Base-by-base conservation (phyloP, 441 rosid genomes). In the Pelargonium citronellum region DNA sequence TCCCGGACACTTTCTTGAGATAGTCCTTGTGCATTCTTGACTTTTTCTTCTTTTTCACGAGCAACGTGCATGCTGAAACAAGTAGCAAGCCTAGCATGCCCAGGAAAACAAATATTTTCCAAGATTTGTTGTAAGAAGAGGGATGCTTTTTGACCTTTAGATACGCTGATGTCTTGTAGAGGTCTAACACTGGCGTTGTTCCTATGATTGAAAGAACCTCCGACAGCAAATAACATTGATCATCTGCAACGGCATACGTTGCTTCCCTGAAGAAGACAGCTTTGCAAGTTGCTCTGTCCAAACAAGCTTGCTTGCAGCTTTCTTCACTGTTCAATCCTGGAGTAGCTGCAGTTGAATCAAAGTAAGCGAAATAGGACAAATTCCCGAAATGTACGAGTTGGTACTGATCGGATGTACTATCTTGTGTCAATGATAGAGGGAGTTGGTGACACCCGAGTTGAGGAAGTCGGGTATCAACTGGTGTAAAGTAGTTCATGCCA, bases 1-100 rank as follows among this genome's bases (percentile, higher is more conserved):
- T 58, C 44, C 75, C 73, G 1, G 37, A 67, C 7, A 69, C 62
- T 30, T 3, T 63, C 27, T 76, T 64, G 10, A 27, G 43, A 22
- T 20, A 13, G 8, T 72, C 70, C n/a, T 55, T 24, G 30, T 24
- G 2, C 30, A 24, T 24, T 24, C 30, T 24, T 2, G 30, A 24
- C 2, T 24, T 24, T 24, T 2, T 24, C 30, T 24, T 24, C 30
- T 24, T 24, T 24, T 24, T 24, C 30, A 24, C 30, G 30, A 24
- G 30, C 30, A 24, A 24, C 30, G 30, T 24, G 30, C 30, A 24
- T 24, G 30, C 30, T 24, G 30, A 24, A 24, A 24, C 1, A 24
- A 24, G 30, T 24, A 24, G 30, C 30, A 24, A 24, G 2, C 30
- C 30, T 24, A 24, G 30, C 30, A 24, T 1, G 30, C 30, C 1